Conservation (phyloP, 192 early-diverging fungal species). For the Entomortierella parvispora region DNA sequence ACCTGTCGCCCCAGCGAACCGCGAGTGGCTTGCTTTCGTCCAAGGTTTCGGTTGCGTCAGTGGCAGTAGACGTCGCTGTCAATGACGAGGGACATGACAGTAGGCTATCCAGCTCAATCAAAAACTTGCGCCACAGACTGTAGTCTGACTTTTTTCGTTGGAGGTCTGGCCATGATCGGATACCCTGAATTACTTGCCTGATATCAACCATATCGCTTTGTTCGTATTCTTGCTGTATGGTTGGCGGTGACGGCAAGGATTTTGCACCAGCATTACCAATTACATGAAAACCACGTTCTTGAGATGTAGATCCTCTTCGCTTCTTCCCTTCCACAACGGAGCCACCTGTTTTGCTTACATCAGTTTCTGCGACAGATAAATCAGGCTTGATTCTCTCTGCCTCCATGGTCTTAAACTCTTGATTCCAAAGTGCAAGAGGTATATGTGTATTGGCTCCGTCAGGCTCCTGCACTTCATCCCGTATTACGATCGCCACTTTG, state of each 20-base stretch:
- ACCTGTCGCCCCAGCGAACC: conserved; percentile 37
- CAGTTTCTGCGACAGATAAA: no score
- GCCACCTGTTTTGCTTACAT: neutral
- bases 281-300: neutral
- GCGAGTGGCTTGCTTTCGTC: conserved; percentile 2
- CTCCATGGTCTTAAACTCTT: no score
- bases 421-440: conserved; percentile 27
- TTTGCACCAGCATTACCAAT: neutral
- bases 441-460: conserved; percentile 29
- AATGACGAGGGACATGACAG: conserved; percentile 10
- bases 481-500: conserved; percentile 42
- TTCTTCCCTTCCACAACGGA: conserved; percentile 1
- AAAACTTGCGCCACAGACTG: conserved; percentile 25
- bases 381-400: no score
- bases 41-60: neutral
- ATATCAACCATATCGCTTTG: conserved; percentile 27
- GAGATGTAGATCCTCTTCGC: no score
- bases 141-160: conserved; percentile 26
- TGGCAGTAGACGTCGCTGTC: neutral
- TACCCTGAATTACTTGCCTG: conserved; percentile 25
- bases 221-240: no score
- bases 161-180: conserved; percentile 26
- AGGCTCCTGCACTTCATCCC: conserved; percentile 24
- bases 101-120: conserved; percentile 43
- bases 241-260: no score